Evolutionary conservation across 805 yeast species (phyloP).

Genomic region (Candida caryicola): DNA sequence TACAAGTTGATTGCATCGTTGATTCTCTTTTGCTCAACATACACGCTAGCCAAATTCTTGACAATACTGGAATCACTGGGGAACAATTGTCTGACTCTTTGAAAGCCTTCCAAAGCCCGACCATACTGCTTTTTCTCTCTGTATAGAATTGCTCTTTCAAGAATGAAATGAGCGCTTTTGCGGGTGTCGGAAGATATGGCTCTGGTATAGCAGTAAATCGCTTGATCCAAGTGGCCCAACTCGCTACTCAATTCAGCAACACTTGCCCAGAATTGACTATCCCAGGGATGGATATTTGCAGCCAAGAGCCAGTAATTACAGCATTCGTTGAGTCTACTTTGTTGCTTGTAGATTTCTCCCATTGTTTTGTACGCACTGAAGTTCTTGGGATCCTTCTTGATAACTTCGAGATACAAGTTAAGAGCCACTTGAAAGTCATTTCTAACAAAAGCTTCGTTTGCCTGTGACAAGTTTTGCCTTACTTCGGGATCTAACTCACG

Average conservation of each 20-base stretch:
- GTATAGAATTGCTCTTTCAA: slow-evolving; percentile 65
- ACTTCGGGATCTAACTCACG: slow-evolving; percentile 71
- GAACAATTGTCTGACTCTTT: slow-evolving; percentile 48
- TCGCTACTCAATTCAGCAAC: slow-evolving; percentile 69
- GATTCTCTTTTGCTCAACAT: slow-evolving; percentile 55
- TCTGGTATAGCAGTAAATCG: slow-evolving; percentile 71
- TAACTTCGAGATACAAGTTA: slow-evolving; percentile 61
- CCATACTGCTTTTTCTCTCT: slow-evolving; percentile 63
- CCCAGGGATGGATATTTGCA: slow-evolving; percentile 72
- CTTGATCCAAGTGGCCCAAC: slow-evolving; percentile 69
- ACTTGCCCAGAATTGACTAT: slow-evolving; percentile 72
- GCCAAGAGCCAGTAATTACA: slow-evolving; percentile 81
- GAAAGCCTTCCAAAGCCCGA: slow-evolving; percentile 72
- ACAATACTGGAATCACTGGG: slow-evolving; percentile 62
- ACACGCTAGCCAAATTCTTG: slow-evolving; percentile 54
- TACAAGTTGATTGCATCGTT: slow-evolving; percentile 76
- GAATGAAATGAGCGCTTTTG: slow-evolving; percentile 53
- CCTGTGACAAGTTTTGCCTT: slow-evolving; percentile 59
- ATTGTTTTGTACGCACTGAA: slow-evolving; percentile 83
- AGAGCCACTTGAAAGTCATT: slow-evolving; percentile 60
- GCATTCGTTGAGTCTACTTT: slow-evolving; percentile 66
- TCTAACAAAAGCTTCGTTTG: slow-evolving; percentile 76
- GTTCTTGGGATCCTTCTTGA: slow-evolving; percentile 72
- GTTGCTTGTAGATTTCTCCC: slow-evolving; percentile 76
- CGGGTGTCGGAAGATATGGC: slow-evolving; percentile 48